Conservation (phyloP, 2,329 filamentous ascomycete genomes). For the Penicillium rolfsii region DNA sequence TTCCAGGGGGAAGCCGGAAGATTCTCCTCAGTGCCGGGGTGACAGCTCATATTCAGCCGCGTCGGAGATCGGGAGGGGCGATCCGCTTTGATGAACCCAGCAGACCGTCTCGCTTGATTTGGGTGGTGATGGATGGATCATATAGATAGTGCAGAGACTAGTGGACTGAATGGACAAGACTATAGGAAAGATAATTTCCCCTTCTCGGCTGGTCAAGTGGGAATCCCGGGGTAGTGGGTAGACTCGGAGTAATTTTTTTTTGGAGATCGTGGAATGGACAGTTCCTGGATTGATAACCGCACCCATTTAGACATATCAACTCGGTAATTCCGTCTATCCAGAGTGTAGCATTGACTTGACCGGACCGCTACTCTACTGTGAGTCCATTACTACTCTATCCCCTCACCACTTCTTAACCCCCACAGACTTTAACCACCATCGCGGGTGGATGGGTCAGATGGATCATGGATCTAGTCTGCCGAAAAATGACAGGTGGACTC, state of each 20-base stretch:
- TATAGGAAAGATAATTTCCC: slow-evolving; percentile 10
- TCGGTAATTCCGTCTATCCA: neutral
- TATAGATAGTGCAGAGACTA: slow-evolving; percentile 25
- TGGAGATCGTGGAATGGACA: neutral
- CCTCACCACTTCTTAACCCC: neutral
- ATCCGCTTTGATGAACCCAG: slow-evolving; percentile 8
- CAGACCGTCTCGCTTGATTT: neutral
- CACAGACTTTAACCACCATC: slow-evolving; percentile 22
- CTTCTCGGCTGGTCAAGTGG: neutral
- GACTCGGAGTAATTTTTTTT: neutral
- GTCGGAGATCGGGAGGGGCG: slow-evolving; percentile 16
- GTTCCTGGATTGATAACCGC: neutral
- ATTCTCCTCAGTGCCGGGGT: neutral
- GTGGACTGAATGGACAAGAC: slow-evolving; percentile 16
- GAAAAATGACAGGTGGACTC: slow-evolving; percentile 20
- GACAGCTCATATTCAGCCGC: slow-evolving; percentile 27
- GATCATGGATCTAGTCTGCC: slow-evolving; percentile 15
- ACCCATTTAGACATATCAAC: neutral
- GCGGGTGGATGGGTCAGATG: slow-evolving; percentile 28
- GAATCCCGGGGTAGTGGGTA: neutral
- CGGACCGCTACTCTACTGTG: neutral
- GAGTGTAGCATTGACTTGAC: neutral
- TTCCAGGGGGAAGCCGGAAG: slow-evolving; percentile 5
- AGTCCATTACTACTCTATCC: neutral
- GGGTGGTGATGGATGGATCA: slow-evolving; percentile 20